Evolutionary conservation across 805 yeast species (phyloP).

Genomic region (Metschnikowia rubicola): DNA sequence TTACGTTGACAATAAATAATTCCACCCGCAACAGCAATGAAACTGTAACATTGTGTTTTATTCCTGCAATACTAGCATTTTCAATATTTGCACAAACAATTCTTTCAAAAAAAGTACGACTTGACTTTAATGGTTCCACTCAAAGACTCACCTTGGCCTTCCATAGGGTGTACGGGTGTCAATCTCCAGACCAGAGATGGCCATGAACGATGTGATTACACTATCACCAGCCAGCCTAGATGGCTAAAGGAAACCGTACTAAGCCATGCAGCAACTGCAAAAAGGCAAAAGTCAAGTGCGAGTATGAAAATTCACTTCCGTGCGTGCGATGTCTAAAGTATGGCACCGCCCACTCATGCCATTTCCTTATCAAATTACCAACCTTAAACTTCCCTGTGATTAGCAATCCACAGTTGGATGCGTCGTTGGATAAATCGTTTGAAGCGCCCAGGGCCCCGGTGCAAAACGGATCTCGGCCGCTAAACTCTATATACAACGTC

Average conservation of each 20-base stretch:
- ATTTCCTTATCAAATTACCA: constrained; percentile 54
- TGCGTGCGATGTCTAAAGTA: constrained; percentile 56
- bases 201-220: neutral
- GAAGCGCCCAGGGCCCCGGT: neutral
- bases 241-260: constrained; percentile 39
- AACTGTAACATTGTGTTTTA: no score
- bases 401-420: constrained; percentile 2
- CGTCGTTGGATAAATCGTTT: neutral
- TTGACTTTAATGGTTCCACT: no score
- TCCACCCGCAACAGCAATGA: no score
- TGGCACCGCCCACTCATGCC: constrained; percentile 46
- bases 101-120: no score
- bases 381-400: constrained; percentile 27
- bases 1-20: no score
- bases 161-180: constrained; percentile 1
- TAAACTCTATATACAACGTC: neutral
- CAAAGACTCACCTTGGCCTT: no score
- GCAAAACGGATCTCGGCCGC: neutral
- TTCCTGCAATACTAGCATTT: no score
- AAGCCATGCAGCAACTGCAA: constrained; percentile 67
- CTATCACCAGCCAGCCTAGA: constrained; percentile 1
- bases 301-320: constrained; percentile 44
- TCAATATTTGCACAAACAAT: no score
- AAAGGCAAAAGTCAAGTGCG: constrained; percentile 59
- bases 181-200: neutral